These are phyloP conservation scores for Didymella arachidicola DNA, from an alignment of 2,329 filamentous ascomycete species.

Conservation along the genomic window DNA sequence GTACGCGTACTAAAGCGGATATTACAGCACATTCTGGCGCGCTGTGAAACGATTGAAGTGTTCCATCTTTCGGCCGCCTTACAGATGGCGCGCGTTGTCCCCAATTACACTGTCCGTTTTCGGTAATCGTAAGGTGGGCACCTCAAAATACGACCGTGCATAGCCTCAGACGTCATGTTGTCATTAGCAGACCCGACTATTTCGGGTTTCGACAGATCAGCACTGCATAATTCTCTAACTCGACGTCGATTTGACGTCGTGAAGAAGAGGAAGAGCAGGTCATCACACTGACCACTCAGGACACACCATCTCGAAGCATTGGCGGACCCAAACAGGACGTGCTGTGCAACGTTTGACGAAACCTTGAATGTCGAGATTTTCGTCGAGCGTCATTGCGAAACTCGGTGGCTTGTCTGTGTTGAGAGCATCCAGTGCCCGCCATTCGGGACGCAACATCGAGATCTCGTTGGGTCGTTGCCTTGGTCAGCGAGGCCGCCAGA, in stretches of 20 bases:
- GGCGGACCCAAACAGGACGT: conserved; percentile 17
- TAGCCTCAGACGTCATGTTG: conserved; percentile 12
- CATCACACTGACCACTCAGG: background rate
- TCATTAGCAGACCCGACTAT: conserved; percentile 1
- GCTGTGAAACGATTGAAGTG: conserved; percentile 13
- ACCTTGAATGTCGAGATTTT: conserved; percentile 22
- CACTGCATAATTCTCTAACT: conserved; percentile 1
- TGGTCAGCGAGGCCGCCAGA: conserved; percentile 3
- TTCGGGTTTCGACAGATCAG: conserved; percentile 6
- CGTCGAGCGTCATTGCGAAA: conserved; percentile 24
- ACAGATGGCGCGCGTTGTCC: conserved; percentile 14
- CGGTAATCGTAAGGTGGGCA: conserved; percentile 13
- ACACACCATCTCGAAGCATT: conserved; percentile 2
- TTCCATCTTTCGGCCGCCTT: conserved; percentile 18
- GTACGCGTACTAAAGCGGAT: conserved; percentile 16
- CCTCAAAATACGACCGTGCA: conserved; percentile 7
- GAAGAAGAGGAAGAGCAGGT: background rate
- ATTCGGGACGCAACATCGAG: background rate
- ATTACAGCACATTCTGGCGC: conserved; percentile 12
- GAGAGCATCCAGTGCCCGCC: conserved; percentile 2
- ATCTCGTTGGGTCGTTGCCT: background rate
- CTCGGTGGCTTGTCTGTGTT: conserved; percentile 12
- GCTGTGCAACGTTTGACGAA: conserved; percentile 33
- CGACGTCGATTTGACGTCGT: conserved; percentile 10
- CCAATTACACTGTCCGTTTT: conserved; percentile 8